phyloP scores from a whole-genome alignment of 2,329 filamentous ascomycete species.

The Ascosphaera aggregata region DNA sequence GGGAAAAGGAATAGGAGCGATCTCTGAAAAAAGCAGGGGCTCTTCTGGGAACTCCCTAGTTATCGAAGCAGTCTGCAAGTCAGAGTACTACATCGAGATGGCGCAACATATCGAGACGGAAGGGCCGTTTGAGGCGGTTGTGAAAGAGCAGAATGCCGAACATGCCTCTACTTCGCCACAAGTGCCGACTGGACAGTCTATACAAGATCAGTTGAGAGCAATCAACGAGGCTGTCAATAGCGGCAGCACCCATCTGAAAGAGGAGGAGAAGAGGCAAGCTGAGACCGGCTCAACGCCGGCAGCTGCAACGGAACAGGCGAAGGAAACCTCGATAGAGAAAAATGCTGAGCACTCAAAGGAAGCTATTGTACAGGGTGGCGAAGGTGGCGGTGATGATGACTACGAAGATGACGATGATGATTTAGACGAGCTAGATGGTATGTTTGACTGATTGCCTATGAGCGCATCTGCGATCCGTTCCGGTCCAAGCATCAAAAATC shows the following conservation, averaged over 20 bases:
- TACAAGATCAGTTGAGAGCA: conserved; percentile 1
- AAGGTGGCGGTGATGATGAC: background rate
- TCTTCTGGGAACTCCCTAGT: too few species aligned
- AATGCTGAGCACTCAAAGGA: conserved; percentile 75
- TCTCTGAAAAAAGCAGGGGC: too few species aligned
- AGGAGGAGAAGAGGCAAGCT: background rate
- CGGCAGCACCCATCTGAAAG: background rate
- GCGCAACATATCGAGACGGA: background rate
- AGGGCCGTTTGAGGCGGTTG: background rate
- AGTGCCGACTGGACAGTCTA: background rate
- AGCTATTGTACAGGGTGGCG: background rate
- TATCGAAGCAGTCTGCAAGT: too few species aligned
- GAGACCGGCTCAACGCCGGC: conserved; percentile 1
- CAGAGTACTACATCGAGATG: conserved; percentile 1
- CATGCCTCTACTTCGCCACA: background rate
- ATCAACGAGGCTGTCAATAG: background rate
- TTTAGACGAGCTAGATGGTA: conserved; percentile 69
- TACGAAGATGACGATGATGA: background rate
- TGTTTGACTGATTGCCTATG: conserved; percentile 5
- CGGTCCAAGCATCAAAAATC: too few species aligned
- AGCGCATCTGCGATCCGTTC: conserved; percentile 2
- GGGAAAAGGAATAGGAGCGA: too few species aligned
- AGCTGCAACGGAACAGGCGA: background rate
- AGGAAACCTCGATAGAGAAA: conserved; percentile 15
- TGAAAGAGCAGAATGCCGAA: background rate